Evolutionary conservation across 495 filamentous ascomycete genomes (phyloP).

Genomic region (Neurospora terricola): DNA sequence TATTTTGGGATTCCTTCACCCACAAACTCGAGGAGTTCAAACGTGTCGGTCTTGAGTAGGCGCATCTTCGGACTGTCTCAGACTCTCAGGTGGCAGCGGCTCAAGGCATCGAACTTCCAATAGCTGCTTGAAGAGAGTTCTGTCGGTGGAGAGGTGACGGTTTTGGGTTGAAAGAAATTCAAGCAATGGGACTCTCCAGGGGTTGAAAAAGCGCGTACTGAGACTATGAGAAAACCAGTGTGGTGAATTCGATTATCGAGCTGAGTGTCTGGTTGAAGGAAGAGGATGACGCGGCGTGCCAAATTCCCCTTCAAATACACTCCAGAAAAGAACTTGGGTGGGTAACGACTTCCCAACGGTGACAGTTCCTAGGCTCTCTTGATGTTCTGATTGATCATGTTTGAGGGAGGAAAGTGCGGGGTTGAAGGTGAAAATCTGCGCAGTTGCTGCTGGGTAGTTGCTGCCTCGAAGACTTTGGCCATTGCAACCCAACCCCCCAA

Average conservation of each 20-base stretch:
- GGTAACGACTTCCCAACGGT: background rate
- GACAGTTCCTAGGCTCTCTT: background rate
- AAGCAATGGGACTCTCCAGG: background rate
- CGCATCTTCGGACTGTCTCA: background rate
- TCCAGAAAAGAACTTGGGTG: background rate
- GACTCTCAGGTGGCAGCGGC: background rate
- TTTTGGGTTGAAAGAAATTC: background rate
- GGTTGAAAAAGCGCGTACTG: background rate
- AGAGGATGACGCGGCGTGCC: background rate
- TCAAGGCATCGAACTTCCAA: background rate
- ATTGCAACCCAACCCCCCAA: background rate
- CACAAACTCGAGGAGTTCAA: slow-evolving; percentile 2
- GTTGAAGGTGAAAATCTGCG: background rate
- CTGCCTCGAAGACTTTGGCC: background rate
- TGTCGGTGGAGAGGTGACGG: background rate
- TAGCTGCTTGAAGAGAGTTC: background rate
- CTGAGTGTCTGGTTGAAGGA: background rate
- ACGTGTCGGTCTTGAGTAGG: background rate
- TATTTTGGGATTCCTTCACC: slow-evolving; percentile 2
- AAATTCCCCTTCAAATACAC: background rate
- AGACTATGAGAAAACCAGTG: background rate
- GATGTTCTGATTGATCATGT: background rate
- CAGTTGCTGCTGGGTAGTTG: background rate
- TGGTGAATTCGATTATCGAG: background rate
- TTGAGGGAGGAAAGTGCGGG: background rate